phyloP scores from a whole-genome alignment of 2,329 filamentous ascomycete genomes.

The Macrophomina pseudophaseolina region DNA sequence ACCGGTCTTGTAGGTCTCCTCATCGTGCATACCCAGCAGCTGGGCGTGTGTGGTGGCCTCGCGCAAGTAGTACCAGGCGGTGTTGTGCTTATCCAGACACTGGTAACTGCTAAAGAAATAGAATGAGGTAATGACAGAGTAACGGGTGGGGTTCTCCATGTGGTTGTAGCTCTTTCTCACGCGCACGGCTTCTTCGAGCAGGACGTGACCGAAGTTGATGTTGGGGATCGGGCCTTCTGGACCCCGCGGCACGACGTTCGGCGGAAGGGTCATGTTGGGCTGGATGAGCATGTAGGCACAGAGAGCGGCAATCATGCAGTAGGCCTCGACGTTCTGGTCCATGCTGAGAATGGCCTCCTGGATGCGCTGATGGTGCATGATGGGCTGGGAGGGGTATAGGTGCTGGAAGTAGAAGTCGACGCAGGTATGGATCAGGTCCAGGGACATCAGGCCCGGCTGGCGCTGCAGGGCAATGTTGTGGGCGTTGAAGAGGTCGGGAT shows the following conservation, averaged over 20 bases:
- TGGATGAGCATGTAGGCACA: conserved; percentile 57
- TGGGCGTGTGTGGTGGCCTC: conserved; percentile 66
- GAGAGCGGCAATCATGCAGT: conserved; percentile 61
- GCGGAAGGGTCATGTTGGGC: conserved; percentile 52
- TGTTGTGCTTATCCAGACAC: conserved; percentile 65
- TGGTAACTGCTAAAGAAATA: conserved; percentile 67
- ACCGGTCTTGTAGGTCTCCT: conserved; percentile 58
- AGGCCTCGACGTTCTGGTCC: conserved; percentile 59
- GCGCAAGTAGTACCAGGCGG: conserved; percentile 66
- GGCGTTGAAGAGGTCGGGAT: conserved; percentile 47
- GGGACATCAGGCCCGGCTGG: conserved; percentile 55
- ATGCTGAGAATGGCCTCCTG: conserved; percentile 61
- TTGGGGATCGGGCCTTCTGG: conserved; percentile 33
- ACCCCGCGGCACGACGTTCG: conserved; percentile 56
- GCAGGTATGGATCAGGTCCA: conserved; percentile 58
- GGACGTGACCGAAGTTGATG: conserved; percentile 56
- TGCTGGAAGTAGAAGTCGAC: conserved; percentile 67
- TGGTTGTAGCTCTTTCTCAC: conserved; percentile 64
- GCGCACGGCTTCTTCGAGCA: conserved; percentile 63
- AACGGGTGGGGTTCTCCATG: conserved; percentile 60
- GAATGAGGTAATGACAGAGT: conserved; percentile 66
- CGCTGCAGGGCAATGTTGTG: conserved; percentile 49
- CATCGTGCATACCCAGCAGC: conserved; percentile 64
- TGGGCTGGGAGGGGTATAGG: conserved; percentile 68
- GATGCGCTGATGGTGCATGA: conserved; percentile 58